Base-by-base conservation (phyloP, 495 filamentous ascomycete genomes). In the Platismatia glauca region DNA sequence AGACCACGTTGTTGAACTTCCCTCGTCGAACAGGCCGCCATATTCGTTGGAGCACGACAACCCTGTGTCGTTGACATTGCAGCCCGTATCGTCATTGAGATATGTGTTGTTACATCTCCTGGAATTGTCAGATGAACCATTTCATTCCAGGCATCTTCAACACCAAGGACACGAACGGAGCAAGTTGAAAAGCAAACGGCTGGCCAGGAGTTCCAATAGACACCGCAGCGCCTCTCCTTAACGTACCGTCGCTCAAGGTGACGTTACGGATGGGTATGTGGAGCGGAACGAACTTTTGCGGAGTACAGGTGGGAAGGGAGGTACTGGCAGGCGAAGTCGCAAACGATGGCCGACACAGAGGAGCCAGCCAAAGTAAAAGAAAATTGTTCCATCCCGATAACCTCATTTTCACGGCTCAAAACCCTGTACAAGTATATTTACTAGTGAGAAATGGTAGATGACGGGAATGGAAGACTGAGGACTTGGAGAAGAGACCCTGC, bases 11-110 rank as follows among this genome's bases (percentile, higher is more conserved):
- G 62, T 43, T 6, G 65, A 67, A 22, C n/a, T 48, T 8, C 61
- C 57, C 55, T 60, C 56, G 22, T 67, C 58, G 34, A 67, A 67
- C 13, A 64, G 31, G 9, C 65, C 65, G 7, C 65, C 65, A n/a
- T 34, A 58, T 35, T 55, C 33, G n/a, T 35, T 38, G 38, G 57
- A 59, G 60, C 65, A 67, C 43, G 57, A 34, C 41, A 33, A 31
- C 24, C n/a, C 15, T 34, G 61, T 37, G 8, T 27, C n/a, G 3
- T 29, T 31, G 12, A 31, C 22, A n/a, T 44, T 61, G 38, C 60
- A 57, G 50, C 56, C 50, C 2, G 56, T 59, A 33, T 39, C 61
- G 63, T 64, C 57, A 44, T 55, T 46, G 6, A 64, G 33, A 20
- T 27, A 44, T 22, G 61, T 67, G n/a, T 64, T 61, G 33, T 67